Base-by-base conservation (phyloP, 805 yeast genomes). In the Soucietia sequanensis region DNA sequence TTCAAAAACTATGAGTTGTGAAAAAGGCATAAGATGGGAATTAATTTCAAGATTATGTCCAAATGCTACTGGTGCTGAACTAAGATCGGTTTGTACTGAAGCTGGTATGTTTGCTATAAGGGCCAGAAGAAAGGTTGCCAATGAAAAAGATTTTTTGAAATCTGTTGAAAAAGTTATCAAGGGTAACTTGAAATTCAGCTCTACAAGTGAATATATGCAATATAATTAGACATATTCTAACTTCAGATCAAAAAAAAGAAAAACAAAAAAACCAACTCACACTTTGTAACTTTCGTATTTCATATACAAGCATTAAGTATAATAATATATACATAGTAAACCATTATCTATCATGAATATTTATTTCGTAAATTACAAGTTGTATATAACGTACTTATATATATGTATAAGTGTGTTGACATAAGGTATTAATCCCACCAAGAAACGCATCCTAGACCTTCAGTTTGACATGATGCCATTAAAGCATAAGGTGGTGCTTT, bases 101-200 rank as follows among this genome's bases (percentile, higher is more conserved):
- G 99, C 99, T 3, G 99, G 99, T 53, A 93, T 93, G 99, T 93
- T 90, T 72, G 99, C 99, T 29, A 93, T 93, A 37, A 80, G 99
- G 54, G 96, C 98, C 13, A 81, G 99, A 65, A 79, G 99, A 70
- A 93, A 93, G 71, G 96, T 93, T 27, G 98, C 99, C 24, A 84
- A 95, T 18, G 99, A 93, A 62, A 93, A 93, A 73, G 99, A 93
- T 63, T 93, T 93, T 75, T 71, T 93, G 53, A 89, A 91, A 50
- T 96, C 99, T 22, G 99, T 93, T 30, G 99, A 93, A 54, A 93
- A 93, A 73, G 99, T 93, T 41, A 93, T 93, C 56, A 93, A 91
- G 76, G 98, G 99, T 53, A 91, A 93, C 71, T 81, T 90, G 81
- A 95, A 93, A 75, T 93, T 93, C 73, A 83, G 95, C 65, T 84